phyloP scores from a whole-genome alignment of 345 rosid genomes.

The Eucalyptus regnans region DNA sequence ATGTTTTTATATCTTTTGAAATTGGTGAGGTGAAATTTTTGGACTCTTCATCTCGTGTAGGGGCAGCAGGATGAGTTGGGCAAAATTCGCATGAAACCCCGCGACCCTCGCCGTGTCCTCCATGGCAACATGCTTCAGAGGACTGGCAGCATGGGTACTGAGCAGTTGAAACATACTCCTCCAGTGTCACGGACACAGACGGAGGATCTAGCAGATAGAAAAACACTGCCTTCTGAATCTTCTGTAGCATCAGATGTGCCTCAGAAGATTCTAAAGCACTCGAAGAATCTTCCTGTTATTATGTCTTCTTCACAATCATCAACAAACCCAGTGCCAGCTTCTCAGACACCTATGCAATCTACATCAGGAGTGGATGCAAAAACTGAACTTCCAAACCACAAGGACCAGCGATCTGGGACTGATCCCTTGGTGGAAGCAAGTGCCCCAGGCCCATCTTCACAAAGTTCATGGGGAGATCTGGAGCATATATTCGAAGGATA shows the following conservation, averaged over 20 bases:
- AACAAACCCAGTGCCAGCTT: slow-evolving; percentile 12
- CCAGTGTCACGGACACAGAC: slow-evolving; percentile 9
- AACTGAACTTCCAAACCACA: slow-evolving; percentile 10
- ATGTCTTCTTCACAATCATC: slow-evolving; percentile 46
- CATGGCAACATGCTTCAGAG: slow-evolving; percentile 53
- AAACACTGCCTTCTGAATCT: slow-evolving; percentile 18
- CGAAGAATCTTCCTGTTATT: slow-evolving; percentile 50
- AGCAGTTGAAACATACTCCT: slow-evolving; percentile 34
- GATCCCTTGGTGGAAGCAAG: slow-evolving; percentile 22
- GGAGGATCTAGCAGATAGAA: slow-evolving; percentile 22
- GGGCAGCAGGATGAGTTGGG: slow-evolving; percentile 50
- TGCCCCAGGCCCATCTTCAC: slow-evolving; percentile 23
- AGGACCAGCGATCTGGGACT: slow-evolving; percentile 15
- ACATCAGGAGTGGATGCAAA: slow-evolving; percentile 19
- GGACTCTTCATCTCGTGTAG: neutral
- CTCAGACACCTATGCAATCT: slow-evolving; percentile 27
- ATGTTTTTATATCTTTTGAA: neutral
- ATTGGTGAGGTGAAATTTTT: neutral
- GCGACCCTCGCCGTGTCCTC: slow-evolving; percentile 92
- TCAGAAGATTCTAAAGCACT: slow-evolving; percentile 53
- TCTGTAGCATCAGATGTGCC: slow-evolving; percentile 44
- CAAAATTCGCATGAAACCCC: slow-evolving; percentile 88
- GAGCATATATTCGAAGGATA: slow-evolving; percentile 86
- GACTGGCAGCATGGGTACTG: slow-evolving; percentile 30
- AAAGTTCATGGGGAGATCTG: slow-evolving; percentile 80